Conservation (phyloP, 108 stramenopile species). For the Nannochloropsis gaditana region DNA sequence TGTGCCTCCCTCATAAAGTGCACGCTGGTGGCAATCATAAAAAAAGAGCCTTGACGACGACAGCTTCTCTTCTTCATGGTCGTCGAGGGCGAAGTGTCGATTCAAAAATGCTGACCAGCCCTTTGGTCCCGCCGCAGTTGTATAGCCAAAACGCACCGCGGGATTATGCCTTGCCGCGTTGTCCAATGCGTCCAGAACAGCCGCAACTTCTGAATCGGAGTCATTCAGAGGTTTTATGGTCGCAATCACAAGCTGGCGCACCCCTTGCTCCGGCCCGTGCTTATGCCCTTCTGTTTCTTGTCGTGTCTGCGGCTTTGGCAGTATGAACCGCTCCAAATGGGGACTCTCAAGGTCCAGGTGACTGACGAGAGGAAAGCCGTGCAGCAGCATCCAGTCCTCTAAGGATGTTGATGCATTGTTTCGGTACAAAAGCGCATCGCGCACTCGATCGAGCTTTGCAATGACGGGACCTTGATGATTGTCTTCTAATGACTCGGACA, state of each 20-base stretch:
- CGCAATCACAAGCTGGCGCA: background rate
- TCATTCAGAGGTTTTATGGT: background rate
- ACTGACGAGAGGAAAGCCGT: background rate
- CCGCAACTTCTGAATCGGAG: background rate
- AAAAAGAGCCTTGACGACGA: background rate
- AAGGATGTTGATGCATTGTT: background rate
- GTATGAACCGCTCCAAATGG: background rate
- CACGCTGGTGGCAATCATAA: background rate
- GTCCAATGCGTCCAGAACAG: background rate
- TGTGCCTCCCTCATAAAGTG: background rate
- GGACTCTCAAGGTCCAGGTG: background rate
- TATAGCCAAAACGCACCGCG: background rate
- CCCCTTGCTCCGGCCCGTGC: background rate
- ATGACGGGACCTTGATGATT: background rate
- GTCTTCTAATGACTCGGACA: background rate
- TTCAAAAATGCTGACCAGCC: background rate
- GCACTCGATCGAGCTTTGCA: background rate
- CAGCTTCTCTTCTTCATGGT: background rate
- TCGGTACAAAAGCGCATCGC: background rate
- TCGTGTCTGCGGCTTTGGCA: background rate
- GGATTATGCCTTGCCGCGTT: background rate
- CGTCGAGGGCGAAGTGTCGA: background rate
- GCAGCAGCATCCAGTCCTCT: conserved; percentile 16
- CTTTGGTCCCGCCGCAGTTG: background rate
- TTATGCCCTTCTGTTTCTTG: background rate